Conservation (phyloP, 495 filamentous ascomycete species). For the Cryomyces minteri region DNA sequence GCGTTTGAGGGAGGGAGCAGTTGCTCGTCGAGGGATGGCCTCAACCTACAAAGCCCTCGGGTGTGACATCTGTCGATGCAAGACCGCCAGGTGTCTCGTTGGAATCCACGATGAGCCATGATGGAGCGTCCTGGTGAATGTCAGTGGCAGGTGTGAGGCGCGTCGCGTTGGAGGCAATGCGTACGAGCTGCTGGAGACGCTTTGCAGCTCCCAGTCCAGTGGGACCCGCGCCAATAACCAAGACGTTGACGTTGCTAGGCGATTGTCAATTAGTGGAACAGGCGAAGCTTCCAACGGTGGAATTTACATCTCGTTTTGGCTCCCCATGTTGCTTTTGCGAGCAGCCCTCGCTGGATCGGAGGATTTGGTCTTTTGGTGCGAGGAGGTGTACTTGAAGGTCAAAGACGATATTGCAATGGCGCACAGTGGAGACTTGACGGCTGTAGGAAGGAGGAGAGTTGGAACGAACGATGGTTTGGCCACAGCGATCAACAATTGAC, state of each 20-base stretch:
- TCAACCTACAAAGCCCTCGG: constrained; percentile 86
- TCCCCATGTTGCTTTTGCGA: too few relatives aligned
- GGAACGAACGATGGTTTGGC: too few relatives aligned
- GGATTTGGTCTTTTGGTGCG: too few relatives aligned
- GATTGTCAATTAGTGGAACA: neutral
- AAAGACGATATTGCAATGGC: too few relatives aligned
- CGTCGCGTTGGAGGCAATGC: constrained; percentile 14
- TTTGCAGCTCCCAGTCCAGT: constrained; percentile 96
- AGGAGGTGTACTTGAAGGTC: too few relatives aligned
- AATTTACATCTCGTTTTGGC: neutral
- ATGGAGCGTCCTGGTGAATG: constrained; percentile 50
- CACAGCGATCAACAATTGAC: too few relatives aligned
- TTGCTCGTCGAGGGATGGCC: constrained; percentile 1
- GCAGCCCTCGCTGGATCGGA: too few relatives aligned
- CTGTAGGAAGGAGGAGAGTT: too few relatives aligned
- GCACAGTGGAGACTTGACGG: too few relatives aligned
- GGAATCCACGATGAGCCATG: constrained; percentile 90
- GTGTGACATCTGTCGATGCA: constrained; percentile 88
- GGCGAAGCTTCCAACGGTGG: neutral
- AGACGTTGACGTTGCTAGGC: constrained; percentile 75
- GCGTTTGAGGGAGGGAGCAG: too few relatives aligned
- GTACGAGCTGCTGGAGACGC: constrained; percentile 86
- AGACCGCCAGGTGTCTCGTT: constrained; percentile 91
- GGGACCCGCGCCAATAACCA: constrained; percentile 95
- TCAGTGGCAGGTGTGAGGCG: constrained; percentile 3